Evolutionary conservation across 2,329 filamentous ascomycete genomes (phyloP).

Genomic region (Exserohilum rostratum): DNA sequence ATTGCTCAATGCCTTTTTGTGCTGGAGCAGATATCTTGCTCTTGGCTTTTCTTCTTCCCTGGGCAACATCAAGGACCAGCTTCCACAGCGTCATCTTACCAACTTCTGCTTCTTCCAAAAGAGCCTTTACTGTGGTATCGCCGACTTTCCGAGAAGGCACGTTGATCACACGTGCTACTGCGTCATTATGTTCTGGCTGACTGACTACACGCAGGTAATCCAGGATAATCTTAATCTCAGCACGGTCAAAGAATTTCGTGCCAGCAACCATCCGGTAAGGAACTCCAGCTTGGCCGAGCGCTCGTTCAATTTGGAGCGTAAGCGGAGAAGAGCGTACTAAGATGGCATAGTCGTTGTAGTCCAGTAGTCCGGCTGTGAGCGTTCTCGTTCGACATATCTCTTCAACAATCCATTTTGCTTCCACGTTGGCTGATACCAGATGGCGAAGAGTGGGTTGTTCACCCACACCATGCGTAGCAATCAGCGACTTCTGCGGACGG

Average conservation of each 20-base stretch:
- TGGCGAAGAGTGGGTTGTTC: conserved; percentile 80
- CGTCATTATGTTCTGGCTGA: conserved; percentile 86
- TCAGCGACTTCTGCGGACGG: conserved; percentile 78
- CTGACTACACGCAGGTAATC: conserved; percentile 88
- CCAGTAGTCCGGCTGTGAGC: conserved; percentile 75
- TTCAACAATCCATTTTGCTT: conserved; percentile 86
- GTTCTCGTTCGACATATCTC: conserved; percentile 76
- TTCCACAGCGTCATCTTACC: conserved; percentile 75
- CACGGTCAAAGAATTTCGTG: conserved; percentile 87
- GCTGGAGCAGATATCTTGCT: conserved; percentile 63
- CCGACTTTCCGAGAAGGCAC: conserved; percentile 81
- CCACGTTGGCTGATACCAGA: conserved; percentile 70
- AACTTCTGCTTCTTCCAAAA: conserved; percentile 78
- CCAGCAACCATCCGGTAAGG: conserved; percentile 94
- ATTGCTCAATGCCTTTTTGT: conserved; percentile 62
- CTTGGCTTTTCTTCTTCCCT: conserved; percentile 58
- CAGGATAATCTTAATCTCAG: conserved; percentile 83
- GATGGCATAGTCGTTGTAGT: conserved; percentile 80
- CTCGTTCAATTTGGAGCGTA: conserved; percentile 84
- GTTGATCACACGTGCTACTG: conserved; percentile 82
- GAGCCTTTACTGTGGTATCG: conserved; percentile 73
- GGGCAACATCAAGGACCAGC: conserved; percentile 66
- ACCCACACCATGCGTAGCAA: conserved; percentile 80
- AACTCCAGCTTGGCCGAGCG: conserved; percentile 79
- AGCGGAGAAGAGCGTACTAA: conserved; percentile 83